Evolutionary conservation across 768 basidiomycete genomes (phyloP), one percentile per base, ranked within the genome.

Genomic region (Vararia minispora): DNA sequence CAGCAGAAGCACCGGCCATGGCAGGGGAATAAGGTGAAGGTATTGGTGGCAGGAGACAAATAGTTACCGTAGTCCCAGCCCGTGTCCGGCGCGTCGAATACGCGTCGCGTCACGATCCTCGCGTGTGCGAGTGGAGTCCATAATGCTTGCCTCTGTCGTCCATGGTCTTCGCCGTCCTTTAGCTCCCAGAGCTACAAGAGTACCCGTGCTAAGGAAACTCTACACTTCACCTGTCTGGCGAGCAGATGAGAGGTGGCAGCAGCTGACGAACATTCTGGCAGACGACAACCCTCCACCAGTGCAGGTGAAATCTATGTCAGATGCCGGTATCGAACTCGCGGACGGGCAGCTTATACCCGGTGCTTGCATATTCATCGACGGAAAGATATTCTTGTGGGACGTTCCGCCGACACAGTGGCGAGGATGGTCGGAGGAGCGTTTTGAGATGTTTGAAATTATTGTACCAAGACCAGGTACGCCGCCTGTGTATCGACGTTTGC

Each of bases 311-410:
- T 78, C 76, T 3, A 71, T 87, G 37, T 68, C 75, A 0, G 56
- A 66, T 0, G 57, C 63, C 1, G 87, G 82, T 17, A 77, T 89
- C 28, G 68, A 71, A 29, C 72, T 90, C 5, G 64, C 63, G n/a
- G 86, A 87, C 53, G 89, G 90, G 4, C 71, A 92, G 17, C 52
- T 86, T 13, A 56, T 95, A 2, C 74, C 79, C 0, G 78, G 77
- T 1, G 73, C 90, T 0, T 82, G 79, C 48, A 71, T 99, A 21
- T 84, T 99, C 45, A 56, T 92, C 6, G 82, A 87, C 40, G 89
- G 88, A 2, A 75, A 83, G 31, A 82, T 89, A 0, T 81, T 92
- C 37, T 56, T 97, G 27, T 99, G 94, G 94, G 79, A 97, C 53
- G 82, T 85, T 2, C 79, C 83, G 5, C 57, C 63, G 2, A 66